These are phyloP conservation scores for Phytopythium delawarense DNA, from an alignment of 352 stramenopile genomes.

Conservation along the genomic window DNA sequence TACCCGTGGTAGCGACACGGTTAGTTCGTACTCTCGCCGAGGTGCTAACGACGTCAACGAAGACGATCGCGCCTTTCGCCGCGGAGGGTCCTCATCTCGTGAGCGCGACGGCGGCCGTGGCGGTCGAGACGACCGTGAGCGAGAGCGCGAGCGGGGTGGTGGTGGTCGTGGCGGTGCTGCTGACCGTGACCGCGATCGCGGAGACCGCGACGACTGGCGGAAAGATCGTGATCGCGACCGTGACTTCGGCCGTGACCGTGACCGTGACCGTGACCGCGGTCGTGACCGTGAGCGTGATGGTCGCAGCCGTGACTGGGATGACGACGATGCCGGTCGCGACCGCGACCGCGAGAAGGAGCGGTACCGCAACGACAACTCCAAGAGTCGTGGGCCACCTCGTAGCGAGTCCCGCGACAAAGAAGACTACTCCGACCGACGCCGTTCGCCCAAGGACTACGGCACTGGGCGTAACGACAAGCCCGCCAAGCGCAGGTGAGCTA, in stretches of 20 bases:
- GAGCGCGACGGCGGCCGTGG: conserved; percentile 6
- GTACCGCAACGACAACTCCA: conserved; percentile 14
- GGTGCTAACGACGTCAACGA: conserved; percentile 41
- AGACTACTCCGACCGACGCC: conserved; percentile 26
- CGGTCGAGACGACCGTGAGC: conserved; percentile 11
- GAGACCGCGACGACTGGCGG: conserved; percentile 14
- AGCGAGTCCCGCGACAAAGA: conserved; percentile 24
- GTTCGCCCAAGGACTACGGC: conserved; percentile 43
- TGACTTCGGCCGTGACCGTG: conserved; percentile 30
- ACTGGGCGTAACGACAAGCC: conserved; percentile 19
- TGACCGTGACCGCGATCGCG: conserved; percentile 29
- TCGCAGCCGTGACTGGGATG: conserved; percentile 19
- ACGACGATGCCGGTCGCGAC: conserved; percentile 25
- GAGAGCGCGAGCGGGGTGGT: conserved; percentile 25
- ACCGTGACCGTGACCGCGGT: conserved; percentile 26
- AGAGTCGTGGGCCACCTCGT: conserved; percentile 14
- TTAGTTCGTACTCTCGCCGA: conserved; percentile 23
- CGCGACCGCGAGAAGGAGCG: conserved; percentile 16
- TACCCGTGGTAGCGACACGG: conserved; percentile 10
- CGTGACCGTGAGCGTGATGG: conserved; percentile 30
- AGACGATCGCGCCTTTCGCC: conserved; percentile 30
- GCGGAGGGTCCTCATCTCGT: conserved; percentile 5
- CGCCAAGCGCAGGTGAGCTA: conserved; percentile 29
- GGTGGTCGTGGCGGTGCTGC: conserved; percentile 26
- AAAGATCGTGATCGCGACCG: conserved; percentile 23